Base-by-base conservation (phyloP, 139 green algal species). In the Chlorella sorokiniana region DNA sequence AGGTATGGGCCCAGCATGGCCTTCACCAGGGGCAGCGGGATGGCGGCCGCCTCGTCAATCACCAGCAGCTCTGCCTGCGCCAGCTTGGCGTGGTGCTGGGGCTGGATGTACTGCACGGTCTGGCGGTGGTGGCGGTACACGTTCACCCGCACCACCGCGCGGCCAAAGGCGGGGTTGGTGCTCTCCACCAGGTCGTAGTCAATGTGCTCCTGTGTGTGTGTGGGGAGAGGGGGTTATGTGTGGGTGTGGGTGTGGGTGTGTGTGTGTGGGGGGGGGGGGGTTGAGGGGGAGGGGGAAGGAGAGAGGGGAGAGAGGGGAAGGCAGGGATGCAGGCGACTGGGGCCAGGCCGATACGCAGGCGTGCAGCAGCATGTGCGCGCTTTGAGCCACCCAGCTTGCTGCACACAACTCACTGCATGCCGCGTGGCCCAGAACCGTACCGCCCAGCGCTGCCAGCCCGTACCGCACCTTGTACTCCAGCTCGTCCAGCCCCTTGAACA, bases 131-230 rank as follows among this genome's bases (percentile, higher is more conserved):
- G 78, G 14, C 92, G 77, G 89, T 93, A 98, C 22, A 99, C 89
- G 86, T 99, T 98, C 67, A 99, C 88, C 16, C 96, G 90, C 70
- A 99, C 89, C 54, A 98, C 88, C 33, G 94, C 93, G 77, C 95
- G 95, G 56, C 89, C 91, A 86, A 97, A 97, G 18, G 90, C 89
- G 5, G 96, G 96, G 86, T 98, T 98, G 80, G 91, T 97, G 70
- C 85, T 93, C 90, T 98, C 94, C 27, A 98, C 93, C 51, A 99
- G 85, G 87, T 98, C 95, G 79, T 99, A 99, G 88, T 99, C 96
- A 16, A 97, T 93, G 89, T 99, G 96, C 90, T 99, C 93, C 86
- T 94, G 42, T 65, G 56, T 33, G n/a, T n/a, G n/a, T 33, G 56
- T 29, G 56, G n/a, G 56, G 56, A 65, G 23, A 22, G 56, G 16